Conservation (phyloP, 768 basidiomycete species). For the Tulasnella sp. region DNA sequence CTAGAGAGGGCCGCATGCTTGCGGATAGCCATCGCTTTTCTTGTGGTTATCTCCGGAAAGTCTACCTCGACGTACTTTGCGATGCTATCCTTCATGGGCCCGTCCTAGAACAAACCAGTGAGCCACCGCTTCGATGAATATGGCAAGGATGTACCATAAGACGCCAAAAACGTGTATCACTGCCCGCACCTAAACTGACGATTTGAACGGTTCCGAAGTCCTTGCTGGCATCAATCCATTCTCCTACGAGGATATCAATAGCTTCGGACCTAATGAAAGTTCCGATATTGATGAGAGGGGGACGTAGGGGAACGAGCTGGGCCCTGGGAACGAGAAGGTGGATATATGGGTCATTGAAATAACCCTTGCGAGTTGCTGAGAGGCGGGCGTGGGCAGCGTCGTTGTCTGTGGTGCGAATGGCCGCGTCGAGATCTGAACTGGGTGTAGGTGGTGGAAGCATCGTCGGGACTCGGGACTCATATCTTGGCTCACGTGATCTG, state of each 20-base stretch:
- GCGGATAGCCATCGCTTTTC: conserved; percentile 70
- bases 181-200: conserved; percentile 89
- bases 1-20: conserved; percentile 47
- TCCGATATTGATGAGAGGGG: conserved; percentile 91
- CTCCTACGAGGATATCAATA: conserved; percentile 61
- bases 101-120: conserved; percentile 37
- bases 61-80: conserved; percentile 76
- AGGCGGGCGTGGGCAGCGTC: conserved; percentile 75
- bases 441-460: background rate
- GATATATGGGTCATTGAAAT: conserved; percentile 67
- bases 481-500: background rate
- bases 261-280: conserved; percentile 76
- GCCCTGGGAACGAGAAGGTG: conserved; percentile 52
- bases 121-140: background rate
- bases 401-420: conserved; percentile 55
- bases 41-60: conserved; percentile 71
- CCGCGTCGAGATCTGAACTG: conserved; percentile 18
- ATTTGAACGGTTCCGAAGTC: conserved; percentile 46
- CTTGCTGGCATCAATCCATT: conserved; percentile 45
- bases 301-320: conserved; percentile 44
- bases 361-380: conserved; percentile 74
- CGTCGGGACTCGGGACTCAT: background rate
- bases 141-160: conserved; percentile 45
- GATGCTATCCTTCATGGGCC: conserved; percentile 38
- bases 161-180: conserved; percentile 92